Base-by-base conservation (phyloP, 2,329 filamentous ascomycete species). In the Lecanoromycetidae sp. region DNA sequence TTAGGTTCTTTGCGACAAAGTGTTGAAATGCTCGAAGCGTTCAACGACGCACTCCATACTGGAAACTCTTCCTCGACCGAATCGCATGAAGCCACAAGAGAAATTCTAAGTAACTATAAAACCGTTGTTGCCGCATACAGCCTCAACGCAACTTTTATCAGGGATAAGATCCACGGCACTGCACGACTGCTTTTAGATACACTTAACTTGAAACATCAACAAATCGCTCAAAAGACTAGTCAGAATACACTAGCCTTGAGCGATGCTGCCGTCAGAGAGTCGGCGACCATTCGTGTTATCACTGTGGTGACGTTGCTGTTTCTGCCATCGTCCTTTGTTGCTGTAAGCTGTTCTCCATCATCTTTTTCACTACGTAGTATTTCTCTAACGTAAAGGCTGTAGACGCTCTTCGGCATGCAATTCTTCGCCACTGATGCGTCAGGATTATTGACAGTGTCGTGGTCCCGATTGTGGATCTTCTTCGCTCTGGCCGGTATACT, bases 391-490 rank as follows among this genome's bases (percentile, higher is more conserved):
- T 23, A 12, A 52, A 33, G 7, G 13, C 13, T 15, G 19, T 25
- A 63, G 61, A 63, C 64, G 1, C 60, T 67, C 36, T 65, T 67
- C 44, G 64, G 65, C 2, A 67, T 66, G 64, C 66, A 66, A 52
- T 63, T 67, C 42, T 67, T 66, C 38, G 58, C 57, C 19, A 54
- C 63, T 50, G 58, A 66, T 27, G 23, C 56, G 9, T 44, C 57
- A 1, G 60, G 54, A 5, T 52, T 53, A 10, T 45, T 55, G 4
- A 57, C 66, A 9, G 50, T 63, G n/a, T 56, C 57, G 4, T 62
- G 61, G 3, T 54, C 59, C 7, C 62, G 61, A 55, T 57, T 67
- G 19, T 67, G 65, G 65, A 67, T 67, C 46, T 67, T 61, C 30
- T 34, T 65, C 6, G 49, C 62, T 3, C 55, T 55, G 22, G 56